Evolutionary conservation across 257 asterid genomes (phyloP).

Genomic region (Haberlea rhodopensis): DNA sequence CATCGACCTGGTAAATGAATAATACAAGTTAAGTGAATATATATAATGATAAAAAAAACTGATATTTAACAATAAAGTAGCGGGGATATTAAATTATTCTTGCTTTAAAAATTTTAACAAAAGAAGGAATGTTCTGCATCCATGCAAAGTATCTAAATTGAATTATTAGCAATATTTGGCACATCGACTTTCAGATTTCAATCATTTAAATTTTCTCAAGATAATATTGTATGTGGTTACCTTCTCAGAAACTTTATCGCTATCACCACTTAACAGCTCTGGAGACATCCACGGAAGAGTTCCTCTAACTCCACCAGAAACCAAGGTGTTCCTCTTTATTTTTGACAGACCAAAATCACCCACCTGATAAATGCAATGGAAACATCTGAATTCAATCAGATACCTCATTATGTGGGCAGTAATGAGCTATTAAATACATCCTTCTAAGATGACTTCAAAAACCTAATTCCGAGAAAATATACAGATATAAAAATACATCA

Average conservation of each 20-base stretch:
- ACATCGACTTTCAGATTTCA: conserved; percentile 19
- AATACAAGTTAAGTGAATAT: conserved; percentile 7
- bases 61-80: background rate
- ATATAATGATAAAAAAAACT: background rate
- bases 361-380: conserved; percentile 49
- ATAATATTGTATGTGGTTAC: conserved; percentile 28
- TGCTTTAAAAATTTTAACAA: background rate
- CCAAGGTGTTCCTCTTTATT: conserved; percentile 83
- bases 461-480: background rate
- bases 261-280: conserved; percentile 77
- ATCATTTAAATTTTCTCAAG: conserved; percentile 21
- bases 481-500: conserved; percentile 7
- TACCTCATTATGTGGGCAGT: background rate
- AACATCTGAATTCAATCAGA: conserved; percentile 24
- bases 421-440: conserved; percentile 7
- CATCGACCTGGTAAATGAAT: conserved; percentile 66
- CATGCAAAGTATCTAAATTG: background rate
- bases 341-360: conserved; percentile 94
- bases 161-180: background rate
- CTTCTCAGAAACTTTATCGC: conserved; percentile 88
- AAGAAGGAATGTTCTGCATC: conserved; percentile 4
- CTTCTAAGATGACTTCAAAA: background rate
- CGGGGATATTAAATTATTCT: background rate
- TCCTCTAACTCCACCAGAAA: conserved; percentile 95
- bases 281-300: conserved; percentile 99